These are phyloP conservation scores for Hypomyces rosellus DNA, from an alignment of 2,329 filamentous ascomycete genomes.

Conservation along the genomic window DNA sequence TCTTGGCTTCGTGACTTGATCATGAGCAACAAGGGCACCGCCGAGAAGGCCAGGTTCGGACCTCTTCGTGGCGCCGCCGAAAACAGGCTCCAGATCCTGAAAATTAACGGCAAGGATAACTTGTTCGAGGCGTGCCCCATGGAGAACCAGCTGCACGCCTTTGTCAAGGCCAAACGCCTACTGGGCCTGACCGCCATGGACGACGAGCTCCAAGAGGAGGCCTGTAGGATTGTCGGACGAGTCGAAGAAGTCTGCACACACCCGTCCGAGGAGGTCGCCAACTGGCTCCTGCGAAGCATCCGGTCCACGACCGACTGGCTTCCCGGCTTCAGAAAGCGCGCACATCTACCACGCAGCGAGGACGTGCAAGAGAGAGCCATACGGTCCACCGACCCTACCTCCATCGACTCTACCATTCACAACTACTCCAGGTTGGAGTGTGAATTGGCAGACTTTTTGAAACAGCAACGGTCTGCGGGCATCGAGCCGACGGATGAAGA, in stretches of 20 bases:
- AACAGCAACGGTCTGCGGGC: slow-evolving; percentile 37
- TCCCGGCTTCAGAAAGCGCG: slow-evolving; percentile 47
- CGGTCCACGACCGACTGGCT: slow-evolving; percentile 49
- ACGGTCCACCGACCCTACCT: slow-evolving; percentile 46
- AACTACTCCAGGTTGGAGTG: slow-evolving; percentile 50
- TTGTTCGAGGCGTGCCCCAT: slow-evolving; percentile 52
- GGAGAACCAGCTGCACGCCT: slow-evolving; percentile 48
- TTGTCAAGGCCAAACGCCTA: slow-evolving; percentile 43
- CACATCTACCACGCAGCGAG: slow-evolving; percentile 50
- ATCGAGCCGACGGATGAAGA: slow-evolving; percentile 46
- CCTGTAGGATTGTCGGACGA: slow-evolving; percentile 51
- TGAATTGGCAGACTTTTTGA: slow-evolving; percentile 49
- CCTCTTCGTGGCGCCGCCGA: slow-evolving; percentile 41
- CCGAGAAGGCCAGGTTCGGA: slow-evolving; percentile 40
- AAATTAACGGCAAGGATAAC: slow-evolving; percentile 52
- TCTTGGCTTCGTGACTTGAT: slow-evolving; percentile 56
- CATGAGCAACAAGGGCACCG: slow-evolving; percentile 39
- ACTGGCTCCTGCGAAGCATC: slow-evolving; percentile 51
- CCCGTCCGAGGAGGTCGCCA: slow-evolving; percentile 44
- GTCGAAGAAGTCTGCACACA: slow-evolving; percentile 46
- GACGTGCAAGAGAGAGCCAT: slow-evolving; percentile 44
- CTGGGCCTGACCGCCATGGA: slow-evolving; percentile 56
- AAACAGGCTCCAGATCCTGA: slow-evolving; percentile 41
- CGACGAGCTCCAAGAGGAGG: slow-evolving; percentile 53
- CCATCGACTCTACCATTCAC: slow-evolving; percentile 54